Evolutionary conservation across 1,284 basidiomycete species (phyloP).

Genomic region (Phenoliferia sp.): DNA sequence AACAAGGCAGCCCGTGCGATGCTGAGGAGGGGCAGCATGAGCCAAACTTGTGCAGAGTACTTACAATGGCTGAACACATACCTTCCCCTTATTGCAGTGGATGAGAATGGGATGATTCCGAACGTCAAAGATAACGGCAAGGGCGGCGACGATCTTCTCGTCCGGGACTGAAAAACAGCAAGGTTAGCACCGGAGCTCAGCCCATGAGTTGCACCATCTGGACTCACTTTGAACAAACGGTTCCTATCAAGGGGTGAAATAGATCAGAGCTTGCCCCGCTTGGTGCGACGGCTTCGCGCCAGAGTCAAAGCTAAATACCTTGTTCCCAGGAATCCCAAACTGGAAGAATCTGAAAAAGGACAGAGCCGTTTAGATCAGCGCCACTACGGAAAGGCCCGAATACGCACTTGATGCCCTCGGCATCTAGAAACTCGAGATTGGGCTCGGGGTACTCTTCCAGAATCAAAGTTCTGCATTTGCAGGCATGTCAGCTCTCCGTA

Average conservation of each 20-base stretch:
- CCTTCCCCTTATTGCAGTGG: conserved; percentile 57
- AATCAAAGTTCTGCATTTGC: conserved; percentile 44
- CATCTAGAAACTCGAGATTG: conserved; percentile 47
- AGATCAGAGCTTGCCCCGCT: neutral
- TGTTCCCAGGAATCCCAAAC: conserved; percentile 55
- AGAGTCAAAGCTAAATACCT: conserved; percentile 36
- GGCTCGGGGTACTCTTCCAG: conserved; percentile 53
- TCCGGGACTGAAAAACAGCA: conserved; percentile 43
- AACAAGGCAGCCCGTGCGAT: conserved; percentile 54
- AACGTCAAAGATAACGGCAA: conserved; percentile 51
- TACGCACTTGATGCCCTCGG: conserved; percentile 43
- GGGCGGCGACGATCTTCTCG: conserved; percentile 51
- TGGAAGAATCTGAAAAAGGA: conserved; percentile 44
- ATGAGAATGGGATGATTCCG: conserved; percentile 54
- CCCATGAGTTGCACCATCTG: neutral
- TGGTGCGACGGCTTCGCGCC: neutral
- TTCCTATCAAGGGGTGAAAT: conserved; percentile 37
- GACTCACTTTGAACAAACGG: conserved; percentile 46
- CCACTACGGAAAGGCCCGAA: neutral
- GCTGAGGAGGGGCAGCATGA: conserved; percentile 35
- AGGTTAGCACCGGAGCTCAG: neutral
- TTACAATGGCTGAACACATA: conserved; percentile 34
- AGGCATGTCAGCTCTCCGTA: conserved; percentile 7
- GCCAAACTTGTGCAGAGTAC: neutral
- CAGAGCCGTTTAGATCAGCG: neutral